Evolutionary conservation across 176 grass and related monocot genomes (phyloP).

Genomic region (Melocanna baccifera): DNA sequence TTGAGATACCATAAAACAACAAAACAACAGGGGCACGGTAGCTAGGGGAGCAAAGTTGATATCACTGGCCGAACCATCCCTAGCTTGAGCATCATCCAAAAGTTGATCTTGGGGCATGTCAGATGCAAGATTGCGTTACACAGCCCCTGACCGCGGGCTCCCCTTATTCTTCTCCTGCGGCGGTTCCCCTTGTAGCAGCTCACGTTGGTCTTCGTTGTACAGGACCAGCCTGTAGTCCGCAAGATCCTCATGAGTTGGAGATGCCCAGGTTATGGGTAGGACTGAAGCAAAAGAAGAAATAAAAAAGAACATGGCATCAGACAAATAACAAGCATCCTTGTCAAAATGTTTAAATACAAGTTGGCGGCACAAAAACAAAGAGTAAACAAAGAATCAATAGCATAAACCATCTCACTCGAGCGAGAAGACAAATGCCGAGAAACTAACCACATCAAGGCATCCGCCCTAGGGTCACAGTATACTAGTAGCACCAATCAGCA

Average conservation of each 20-base stretch:
- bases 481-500: neutral
- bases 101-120: neutral
- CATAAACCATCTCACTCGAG: neutral
- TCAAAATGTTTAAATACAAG: neutral
- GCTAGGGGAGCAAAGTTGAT: too few species aligned
- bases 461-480: neutral
- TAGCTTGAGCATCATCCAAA: neutral
- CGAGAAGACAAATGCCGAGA: neutral
- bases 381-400: neutral
- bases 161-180: neutral
- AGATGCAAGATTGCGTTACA: neutral
- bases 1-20: too few species aligned
- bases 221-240: neutral
- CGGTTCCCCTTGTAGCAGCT: neutral
- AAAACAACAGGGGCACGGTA: too few species aligned
- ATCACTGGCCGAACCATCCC: neutral
- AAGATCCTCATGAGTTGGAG: neutral
- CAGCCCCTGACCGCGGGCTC: neutral
- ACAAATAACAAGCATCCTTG: neutral
- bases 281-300: slow-evolving; percentile 15
- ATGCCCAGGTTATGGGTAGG: slow-evolving; percentile 15
- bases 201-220: neutral
- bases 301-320: neutral
- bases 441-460: neutral
- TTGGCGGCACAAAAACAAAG: neutral